phyloP scores from a whole-genome alignment of 1,284 basidiomycete genomes.

The Malassezia globosa region DNA sequence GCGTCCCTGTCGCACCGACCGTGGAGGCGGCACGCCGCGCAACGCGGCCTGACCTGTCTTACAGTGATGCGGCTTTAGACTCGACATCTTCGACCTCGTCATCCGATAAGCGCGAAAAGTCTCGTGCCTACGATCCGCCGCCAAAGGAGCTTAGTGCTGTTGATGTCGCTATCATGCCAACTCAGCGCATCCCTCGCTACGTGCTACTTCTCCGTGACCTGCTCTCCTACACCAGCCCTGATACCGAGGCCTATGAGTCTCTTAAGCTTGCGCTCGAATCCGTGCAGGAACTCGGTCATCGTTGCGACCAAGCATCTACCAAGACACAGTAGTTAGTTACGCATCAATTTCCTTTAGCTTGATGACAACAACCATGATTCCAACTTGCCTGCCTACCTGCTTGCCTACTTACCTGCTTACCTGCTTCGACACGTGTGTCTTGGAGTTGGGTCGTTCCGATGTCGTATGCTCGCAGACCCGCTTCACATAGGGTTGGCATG shows the following conservation, averaged over 20 bases:
- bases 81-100: not conserved
- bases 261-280: constrained; percentile 8
- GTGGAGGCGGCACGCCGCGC: constrained; percentile 1
- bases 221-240: constrained; percentile 29
- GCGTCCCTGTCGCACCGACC: constrained; percentile 23
- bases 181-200: constrained; percentile 39
- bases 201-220: constrained; percentile 35
- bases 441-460: too few relatives aligned
- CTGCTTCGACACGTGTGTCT: too few relatives aligned
- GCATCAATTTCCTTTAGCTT: too few relatives aligned
- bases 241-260: constrained; percentile 24
- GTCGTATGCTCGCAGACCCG: too few relatives aligned
- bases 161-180: constrained; percentile 43
- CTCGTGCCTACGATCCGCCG: not conserved
- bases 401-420: too few relatives aligned
- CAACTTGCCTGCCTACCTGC: too few relatives aligned
- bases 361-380: too few relatives aligned
- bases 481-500: too few relatives aligned
- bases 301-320: constrained; percentile 13
- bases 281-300: constrained; percentile 16
- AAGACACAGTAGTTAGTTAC: not conserved
- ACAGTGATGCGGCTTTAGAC: not conserved
- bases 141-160: constrained; percentile 31
- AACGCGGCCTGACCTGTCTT: not conserved
- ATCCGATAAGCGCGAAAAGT: constrained; percentile 7